phyloP scores from a whole-genome alignment of 2,329 filamentous ascomycete species.

The Calonectria montana region DNA sequence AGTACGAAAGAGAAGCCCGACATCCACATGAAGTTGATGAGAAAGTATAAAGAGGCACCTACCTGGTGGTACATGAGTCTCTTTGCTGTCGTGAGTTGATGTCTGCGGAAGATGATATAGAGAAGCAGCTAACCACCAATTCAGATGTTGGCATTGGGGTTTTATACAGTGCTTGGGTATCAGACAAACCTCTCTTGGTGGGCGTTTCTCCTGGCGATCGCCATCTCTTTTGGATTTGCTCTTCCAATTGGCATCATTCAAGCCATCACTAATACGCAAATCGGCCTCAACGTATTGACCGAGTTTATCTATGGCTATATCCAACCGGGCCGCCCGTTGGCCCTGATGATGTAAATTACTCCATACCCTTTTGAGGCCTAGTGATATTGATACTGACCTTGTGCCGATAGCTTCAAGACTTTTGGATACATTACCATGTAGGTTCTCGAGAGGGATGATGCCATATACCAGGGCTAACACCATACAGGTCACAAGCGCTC shows the following conservation, averaged over 20 bases:
- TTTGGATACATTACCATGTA: conserved; percentile 72
- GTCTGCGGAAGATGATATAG: background rate
- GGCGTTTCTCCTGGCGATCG: conserved; percentile 75
- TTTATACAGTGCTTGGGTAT: conserved; percentile 67
- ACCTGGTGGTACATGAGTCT: conserved; percentile 73
- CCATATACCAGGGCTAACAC: conserved; percentile 14
- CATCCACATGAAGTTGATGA: conserved; percentile 74
- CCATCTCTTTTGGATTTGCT: conserved; percentile 72
- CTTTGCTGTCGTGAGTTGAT: conserved; percentile 61
- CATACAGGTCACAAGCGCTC: conserved; percentile 65
- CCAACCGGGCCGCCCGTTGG: conserved; percentile 76
- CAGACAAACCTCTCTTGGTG: conserved; percentile 79
- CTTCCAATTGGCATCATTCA: conserved; percentile 77
- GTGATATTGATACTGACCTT: background rate
- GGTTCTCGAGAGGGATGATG: background rate
- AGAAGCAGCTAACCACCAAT: conserved; percentile 23
- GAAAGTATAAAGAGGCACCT: conserved; percentile 71
- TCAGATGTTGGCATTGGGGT: conserved; percentile 65
- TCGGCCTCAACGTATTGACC: conserved; percentile 79
- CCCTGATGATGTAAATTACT: conserved; percentile 73
- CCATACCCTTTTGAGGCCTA: too few species aligned
- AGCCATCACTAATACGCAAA: conserved; percentile 76
- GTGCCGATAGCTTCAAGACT: conserved; percentile 65
- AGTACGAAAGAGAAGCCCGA: conserved; percentile 71
- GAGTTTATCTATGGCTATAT: conserved; percentile 83